Conservation (phyloP, 495 filamentous ascomycete species). For the Massariosphaeria phaeospora region DNA sequence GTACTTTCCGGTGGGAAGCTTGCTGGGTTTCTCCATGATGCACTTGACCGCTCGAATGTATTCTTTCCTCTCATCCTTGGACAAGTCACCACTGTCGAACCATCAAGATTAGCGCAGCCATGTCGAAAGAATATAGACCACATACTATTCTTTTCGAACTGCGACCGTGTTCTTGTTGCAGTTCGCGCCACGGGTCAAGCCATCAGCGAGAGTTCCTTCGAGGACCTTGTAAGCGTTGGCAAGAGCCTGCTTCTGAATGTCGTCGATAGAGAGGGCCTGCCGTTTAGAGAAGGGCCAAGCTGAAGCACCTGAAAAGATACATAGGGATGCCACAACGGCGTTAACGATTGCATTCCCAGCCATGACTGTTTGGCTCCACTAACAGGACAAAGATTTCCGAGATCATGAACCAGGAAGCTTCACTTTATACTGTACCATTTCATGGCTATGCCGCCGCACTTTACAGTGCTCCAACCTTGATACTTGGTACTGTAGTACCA, state of each 20-base stretch:
- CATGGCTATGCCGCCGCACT: neutral
- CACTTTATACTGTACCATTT: slow-evolving; percentile 16
- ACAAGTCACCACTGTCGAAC: slow-evolving; percentile 21
- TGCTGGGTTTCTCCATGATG: slow-evolving; percentile 18
- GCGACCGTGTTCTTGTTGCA: slow-evolving; percentile 23
- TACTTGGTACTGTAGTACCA: neutral
- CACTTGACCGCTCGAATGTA: slow-evolving; percentile 32
- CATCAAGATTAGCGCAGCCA: neutral
- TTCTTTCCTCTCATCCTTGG: slow-evolving; percentile 25
- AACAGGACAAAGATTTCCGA: neutral
- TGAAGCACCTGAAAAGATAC: slow-evolving; percentile 16
- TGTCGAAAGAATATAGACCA: neutral
- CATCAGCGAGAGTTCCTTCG: slow-evolving; percentile 23
- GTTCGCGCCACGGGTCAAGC: slow-evolving; percentile 5
- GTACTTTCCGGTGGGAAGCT: slow-evolving; percentile 19
- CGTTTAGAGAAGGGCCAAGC: slow-evolving; percentile 10
- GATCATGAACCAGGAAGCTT: neutral
- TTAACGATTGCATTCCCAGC: slow-evolving; percentile 14
- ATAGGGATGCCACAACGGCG: slow-evolving; percentile 22
- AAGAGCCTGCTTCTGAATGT: slow-evolving; percentile 21
- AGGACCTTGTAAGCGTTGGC: slow-evolving; percentile 26
- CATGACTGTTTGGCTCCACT: slow-evolving; percentile 2
- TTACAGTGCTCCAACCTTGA: neutral
- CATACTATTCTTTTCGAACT: slow-evolving; percentile 30
- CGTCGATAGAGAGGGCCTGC: slow-evolving; percentile 19